phyloP scores from a whole-genome alignment of 495 filamentous ascomycete genomes.

The Evansstolkia leycettana region DNA sequence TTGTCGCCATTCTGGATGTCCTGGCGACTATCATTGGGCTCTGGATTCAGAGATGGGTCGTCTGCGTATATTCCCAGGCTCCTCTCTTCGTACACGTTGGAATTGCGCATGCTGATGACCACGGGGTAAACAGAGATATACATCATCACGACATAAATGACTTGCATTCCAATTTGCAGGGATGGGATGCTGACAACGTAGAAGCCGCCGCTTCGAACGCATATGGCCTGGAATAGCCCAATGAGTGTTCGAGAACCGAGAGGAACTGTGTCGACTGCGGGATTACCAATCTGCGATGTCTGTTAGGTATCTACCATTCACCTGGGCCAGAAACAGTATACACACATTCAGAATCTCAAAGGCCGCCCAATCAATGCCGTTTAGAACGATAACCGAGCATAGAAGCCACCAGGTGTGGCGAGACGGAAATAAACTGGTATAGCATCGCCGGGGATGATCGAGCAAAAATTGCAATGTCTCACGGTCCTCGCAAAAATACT shows the following conservation, averaged over 20 bases:
- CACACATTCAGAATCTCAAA: slow-evolving; percentile 81
- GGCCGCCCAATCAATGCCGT: slow-evolving; percentile 67
- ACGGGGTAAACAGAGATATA: slow-evolving; percentile 57
- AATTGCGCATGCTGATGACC: slow-evolving; percentile 47
- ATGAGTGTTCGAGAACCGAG: slow-evolving; percentile 52
- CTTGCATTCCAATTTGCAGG: slow-evolving; percentile 59
- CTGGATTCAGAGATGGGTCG: too few species aligned
- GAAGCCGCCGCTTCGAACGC: slow-evolving; percentile 74
- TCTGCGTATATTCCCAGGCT: slow-evolving; percentile 52
- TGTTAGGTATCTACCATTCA: too few species aligned
- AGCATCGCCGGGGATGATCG: slow-evolving; percentile 61
- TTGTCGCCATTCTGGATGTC: slow-evolving; percentile 7
- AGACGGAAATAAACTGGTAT: slow-evolving; percentile 72
- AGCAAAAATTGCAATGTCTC: slow-evolving; percentile 72
- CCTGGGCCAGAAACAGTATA: too few species aligned
- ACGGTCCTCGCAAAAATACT: slow-evolving; percentile 35
- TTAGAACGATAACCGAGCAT: slow-evolving; percentile 58
- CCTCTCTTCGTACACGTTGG: slow-evolving; percentile 70
- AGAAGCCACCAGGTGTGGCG: slow-evolving; percentile 73
- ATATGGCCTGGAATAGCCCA: slow-evolving; percentile 69
- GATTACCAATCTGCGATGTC: slow-evolving; percentile 67
- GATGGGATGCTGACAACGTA: slow-evolving; percentile 64
- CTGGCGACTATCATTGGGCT: slow-evolving; percentile 9
- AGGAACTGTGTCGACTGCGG: slow-evolving; percentile 43
- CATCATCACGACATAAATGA: slow-evolving; percentile 88